Conservation (phyloP, 257 asterid genomes). For the Pogostemon cablin region DNA sequence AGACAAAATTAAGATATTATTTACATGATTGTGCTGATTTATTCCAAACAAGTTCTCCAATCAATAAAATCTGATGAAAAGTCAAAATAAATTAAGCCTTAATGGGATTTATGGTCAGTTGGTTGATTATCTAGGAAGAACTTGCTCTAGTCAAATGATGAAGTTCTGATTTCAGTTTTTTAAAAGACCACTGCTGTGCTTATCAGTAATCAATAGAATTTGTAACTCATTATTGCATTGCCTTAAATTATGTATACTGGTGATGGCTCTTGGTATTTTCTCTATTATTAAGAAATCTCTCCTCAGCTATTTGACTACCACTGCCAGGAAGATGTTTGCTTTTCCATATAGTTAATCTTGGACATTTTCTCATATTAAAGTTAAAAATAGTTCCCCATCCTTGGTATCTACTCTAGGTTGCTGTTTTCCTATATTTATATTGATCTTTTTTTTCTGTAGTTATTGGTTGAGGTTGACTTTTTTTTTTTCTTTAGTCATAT, state of each 20-base stretch:
- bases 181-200: not conserved
- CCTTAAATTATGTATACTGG: not conserved
- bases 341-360: not conserved
- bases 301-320: not conserved
- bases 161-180: not conserved
- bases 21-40: constrained; percentile 11
- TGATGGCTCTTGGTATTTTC: not conserved
- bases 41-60: constrained; percentile 10
- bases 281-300: not conserved
- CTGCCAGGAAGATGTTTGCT: not conserved
- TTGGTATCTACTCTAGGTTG: not conserved
- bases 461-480: not conserved
- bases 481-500: not conserved
- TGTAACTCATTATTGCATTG: not conserved
- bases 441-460: not conserved
- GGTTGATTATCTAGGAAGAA: not conserved
- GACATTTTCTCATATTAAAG: constrained; percentile 14
- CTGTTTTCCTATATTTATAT: not conserved
- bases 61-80: constrained; percentile 3
- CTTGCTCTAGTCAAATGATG: constrained; percentile 1
- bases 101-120: not conserved
- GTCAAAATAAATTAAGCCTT: not conserved
- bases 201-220: too few species aligned
- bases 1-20: constrained; percentile 10
- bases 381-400: not conserved